Evolutionary conservation across 2,329 filamentous ascomycete species (phyloP).

Genomic region (Alternaria gaisen): DNA sequence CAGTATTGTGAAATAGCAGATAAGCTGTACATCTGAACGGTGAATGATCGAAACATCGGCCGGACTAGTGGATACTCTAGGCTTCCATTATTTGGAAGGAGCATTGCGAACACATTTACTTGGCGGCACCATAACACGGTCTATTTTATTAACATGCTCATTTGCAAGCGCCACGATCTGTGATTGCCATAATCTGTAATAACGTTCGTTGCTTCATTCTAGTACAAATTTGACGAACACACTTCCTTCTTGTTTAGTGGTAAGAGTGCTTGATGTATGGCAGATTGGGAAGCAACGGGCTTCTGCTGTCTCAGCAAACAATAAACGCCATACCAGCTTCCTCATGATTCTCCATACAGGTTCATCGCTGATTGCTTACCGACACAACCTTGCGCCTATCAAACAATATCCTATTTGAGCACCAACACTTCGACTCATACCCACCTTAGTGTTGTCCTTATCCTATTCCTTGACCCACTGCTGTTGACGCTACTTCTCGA

Average conservation of each 20-base stretch:
- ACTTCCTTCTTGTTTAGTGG: background rate
- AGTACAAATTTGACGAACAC: background rate
- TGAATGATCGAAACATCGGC: background rate
- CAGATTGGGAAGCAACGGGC: background rate
- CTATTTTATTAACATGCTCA: background rate
- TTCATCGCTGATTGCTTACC: constrained; percentile 1
- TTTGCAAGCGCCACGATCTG: background rate
- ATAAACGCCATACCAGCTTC: constrained; percentile 1
- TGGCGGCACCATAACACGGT: background rate
- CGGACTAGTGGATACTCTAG: background rate
- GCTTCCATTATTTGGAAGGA: background rate
- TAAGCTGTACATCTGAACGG: background rate
- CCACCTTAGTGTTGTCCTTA: background rate
- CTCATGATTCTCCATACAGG: background rate
- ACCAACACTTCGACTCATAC: background rate
- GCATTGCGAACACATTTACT: background rate
- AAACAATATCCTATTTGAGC: constrained; percentile 15
- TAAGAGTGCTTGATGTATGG: background rate
- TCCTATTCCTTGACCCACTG: background rate
- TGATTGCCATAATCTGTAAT: background rate
- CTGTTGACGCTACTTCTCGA: background rate
- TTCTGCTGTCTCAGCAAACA: constrained; percentile 5
- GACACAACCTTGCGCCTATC: constrained; percentile 6
- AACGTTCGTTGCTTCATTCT: background rate
- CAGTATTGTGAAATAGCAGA: background rate